phyloP scores from a whole-genome alignment of 1,139 yeast genomes.

The Eremothecium cymbalariae region DNA sequence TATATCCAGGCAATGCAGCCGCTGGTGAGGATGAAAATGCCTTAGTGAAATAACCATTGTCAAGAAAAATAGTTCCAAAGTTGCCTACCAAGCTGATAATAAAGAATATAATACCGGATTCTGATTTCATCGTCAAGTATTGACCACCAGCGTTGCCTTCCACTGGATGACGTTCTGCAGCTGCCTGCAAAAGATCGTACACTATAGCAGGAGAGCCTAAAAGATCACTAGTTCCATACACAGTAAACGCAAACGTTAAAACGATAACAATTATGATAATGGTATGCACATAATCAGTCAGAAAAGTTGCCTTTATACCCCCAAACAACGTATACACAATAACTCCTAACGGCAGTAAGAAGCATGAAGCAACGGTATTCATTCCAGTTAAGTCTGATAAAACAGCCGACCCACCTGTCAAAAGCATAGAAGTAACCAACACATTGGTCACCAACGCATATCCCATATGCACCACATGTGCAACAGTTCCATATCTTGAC shows the following conservation, averaged over 20 bases:
- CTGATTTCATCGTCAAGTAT: slow-evolving; percentile 71
- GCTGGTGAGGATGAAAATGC: slow-evolving; percentile 83
- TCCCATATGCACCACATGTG: slow-evolving; percentile 62
- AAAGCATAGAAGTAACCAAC: slow-evolving; percentile 77
- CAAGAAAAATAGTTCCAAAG: slow-evolving; percentile 83
- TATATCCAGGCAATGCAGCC: slow-evolving; percentile 83
- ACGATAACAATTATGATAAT: slow-evolving; percentile 52
- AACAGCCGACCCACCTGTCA: slow-evolving; percentile 81
- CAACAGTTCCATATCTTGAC: slow-evolving; percentile 58
- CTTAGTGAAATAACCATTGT: slow-evolving; percentile 84
- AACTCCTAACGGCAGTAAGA: slow-evolving; percentile 75
- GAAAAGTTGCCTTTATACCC: slow-evolving; percentile 82
- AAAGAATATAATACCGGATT: slow-evolving; percentile 72
- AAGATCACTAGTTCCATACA: slow-evolving; percentile 50
- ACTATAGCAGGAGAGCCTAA: slow-evolving; percentile 78
- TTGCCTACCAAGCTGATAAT: slow-evolving; percentile 79
- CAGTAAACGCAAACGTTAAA: slow-evolving; percentile 52
- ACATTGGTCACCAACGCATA: slow-evolving; percentile 84
- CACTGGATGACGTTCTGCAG: slow-evolving; percentile 52
- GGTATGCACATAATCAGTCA: slow-evolving; percentile 80
- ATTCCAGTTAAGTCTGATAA: slow-evolving; percentile 73
- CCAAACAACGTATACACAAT: slow-evolving; percentile 78
- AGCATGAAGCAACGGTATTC: slow-evolving; percentile 73
- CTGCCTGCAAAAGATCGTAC: slow-evolving; percentile 57
- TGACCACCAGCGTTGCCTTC: slow-evolving; percentile 71